Evolutionary conservation across 2,329 filamentous ascomycete genomes (phyloP).

Genomic region (Tolypocladium tundrense): DNA sequence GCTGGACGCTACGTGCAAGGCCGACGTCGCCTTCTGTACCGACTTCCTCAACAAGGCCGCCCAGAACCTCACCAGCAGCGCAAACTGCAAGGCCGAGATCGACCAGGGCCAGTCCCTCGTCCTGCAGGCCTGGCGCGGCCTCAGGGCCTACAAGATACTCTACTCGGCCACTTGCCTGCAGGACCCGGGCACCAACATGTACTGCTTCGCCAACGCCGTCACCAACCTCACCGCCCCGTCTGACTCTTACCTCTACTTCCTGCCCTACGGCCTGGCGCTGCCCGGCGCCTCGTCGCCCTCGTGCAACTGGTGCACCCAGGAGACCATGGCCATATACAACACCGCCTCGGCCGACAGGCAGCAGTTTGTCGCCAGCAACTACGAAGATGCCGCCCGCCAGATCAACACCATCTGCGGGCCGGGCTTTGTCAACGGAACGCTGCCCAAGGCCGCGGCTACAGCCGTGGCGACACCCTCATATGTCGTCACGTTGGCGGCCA

Average conservation of each 20-base stretch:
- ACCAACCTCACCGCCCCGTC: conserved; percentile 61
- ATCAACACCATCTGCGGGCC: conserved; percentile 58
- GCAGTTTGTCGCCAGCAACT: conserved; percentile 59
- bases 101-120: conserved; percentile 57
- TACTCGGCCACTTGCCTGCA: conserved; percentile 75
- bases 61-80: conserved; percentile 46
- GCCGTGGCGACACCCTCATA: conserved; percentile 9
- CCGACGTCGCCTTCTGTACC: conserved; percentile 56
- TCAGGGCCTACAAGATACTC: conserved; percentile 66
- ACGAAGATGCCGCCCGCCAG: conserved; percentile 58
- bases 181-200: conserved; percentile 53
- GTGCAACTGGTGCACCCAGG: conserved; percentile 65
- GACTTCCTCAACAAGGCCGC: conserved; percentile 56
- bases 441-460: conserved; percentile 27
- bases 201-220: conserved; percentile 76
- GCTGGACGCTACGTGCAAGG: conserved; percentile 68
- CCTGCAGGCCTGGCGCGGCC: conserved; percentile 61
- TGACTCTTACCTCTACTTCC: conserved; percentile 74
- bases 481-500: neutral
- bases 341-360: conserved; percentile 54
- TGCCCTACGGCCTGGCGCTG: conserved; percentile 66
- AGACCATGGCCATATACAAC: conserved; percentile 76
- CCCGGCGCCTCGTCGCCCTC: conserved; percentile 57
- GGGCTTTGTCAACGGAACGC: conserved; percentile 45
- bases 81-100: conserved; percentile 66